Base-by-base conservation (phyloP, 2,329 filamentous ascomycete genomes). In the Madurella mycetomatis region DNA sequence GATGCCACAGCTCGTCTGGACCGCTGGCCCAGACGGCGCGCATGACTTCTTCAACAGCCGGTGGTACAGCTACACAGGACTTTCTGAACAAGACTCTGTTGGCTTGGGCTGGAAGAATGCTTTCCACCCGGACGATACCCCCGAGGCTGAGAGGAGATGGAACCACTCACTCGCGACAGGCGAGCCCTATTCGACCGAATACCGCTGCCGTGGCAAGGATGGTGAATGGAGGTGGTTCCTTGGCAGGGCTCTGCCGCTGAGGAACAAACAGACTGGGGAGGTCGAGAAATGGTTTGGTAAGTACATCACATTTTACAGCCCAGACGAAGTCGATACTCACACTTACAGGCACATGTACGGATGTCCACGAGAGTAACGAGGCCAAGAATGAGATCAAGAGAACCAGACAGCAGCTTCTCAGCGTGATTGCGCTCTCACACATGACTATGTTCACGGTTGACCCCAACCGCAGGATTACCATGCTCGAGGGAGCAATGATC, bases 181-280 rank as follows among this genome's bases (percentile, higher is more conserved):
- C 2, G 80, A 86, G 9, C 80, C 83, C 12, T 91, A 87, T 62
- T 75, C 76, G 40, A 84, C 81, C 0, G 87, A 92, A 64, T 91
- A 90, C 60, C 80, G 88, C 40, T 88, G 84, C 57, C 78, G 73
- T 48, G 83, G 78, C 54, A 80, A 79, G 47, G 79, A 86, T 32
- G 88, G 88, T 1, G 78, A 86, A 53, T 92, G 84, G 82, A 78
- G 87, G 50, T 92, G 88, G 88, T 90, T 91, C 76, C 73, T 92
- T 2, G 87, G 85, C 11, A 78, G 87, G 42, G 88, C 87, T 1
- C 68, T 87, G 13, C 87, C 88, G 0, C 76, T 90, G 62, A 77
- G 77, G 40, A 83, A 89, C 56, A 79, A 78, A 57, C 79, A 85
- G 43, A 81, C 81, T 0, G 86, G 86, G 1, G 73, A 78, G 46